Percentiles rank a stretch among this genome's conserved stretches.
phyloP scores from a whole-genome alignment of 2,329 filamentous ascomycete genomes.

The Aspergillus hiratsukae region DNA sequence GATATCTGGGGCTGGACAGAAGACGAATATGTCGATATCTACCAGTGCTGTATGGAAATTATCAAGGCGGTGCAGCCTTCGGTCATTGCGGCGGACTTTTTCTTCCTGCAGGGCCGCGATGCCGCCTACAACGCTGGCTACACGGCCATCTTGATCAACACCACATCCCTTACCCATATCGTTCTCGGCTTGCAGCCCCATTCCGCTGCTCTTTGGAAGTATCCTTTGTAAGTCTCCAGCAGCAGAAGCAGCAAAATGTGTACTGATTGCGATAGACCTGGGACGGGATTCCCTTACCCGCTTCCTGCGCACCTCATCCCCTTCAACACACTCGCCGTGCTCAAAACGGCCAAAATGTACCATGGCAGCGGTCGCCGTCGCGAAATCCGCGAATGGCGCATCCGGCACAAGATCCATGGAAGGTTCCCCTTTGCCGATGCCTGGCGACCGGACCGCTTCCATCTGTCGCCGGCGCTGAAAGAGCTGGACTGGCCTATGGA shows the following conservation, averaged over 20 bases:
- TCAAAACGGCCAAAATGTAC: slow-evolving; percentile 24
- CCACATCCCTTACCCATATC: slow-evolving; percentile 44
- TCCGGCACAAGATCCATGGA: slow-evolving; percentile 21
- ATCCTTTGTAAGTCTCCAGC: slow-evolving; percentile 24
- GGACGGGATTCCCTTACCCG: slow-evolving; percentile 45
- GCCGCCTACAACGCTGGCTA: slow-evolving; percentile 36
- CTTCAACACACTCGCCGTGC: slow-evolving; percentile 40
- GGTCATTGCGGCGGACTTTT: slow-evolving; percentile 41
- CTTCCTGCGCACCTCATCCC: slow-evolving; percentile 43
- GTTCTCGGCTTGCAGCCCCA: slow-evolving; percentile 37
- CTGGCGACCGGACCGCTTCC: slow-evolving; percentile 23
- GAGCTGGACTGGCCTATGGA: slow-evolving; percentile 41
- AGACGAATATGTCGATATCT: slow-evolving; percentile 40
- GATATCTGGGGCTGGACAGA: slow-evolving; percentile 35
- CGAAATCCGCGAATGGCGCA: slow-evolving; percentile 21
- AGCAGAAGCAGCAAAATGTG: too few relatives aligned
- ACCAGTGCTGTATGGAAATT: slow-evolving; percentile 36
- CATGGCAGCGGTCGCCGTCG: slow-evolving; percentile 20
- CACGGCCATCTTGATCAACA: slow-evolving; percentile 39
- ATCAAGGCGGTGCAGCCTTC: slow-evolving; percentile 36
- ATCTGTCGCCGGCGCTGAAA: slow-evolving; percentile 26
- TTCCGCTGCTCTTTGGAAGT: slow-evolving; percentile 28
- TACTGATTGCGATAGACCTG: slow-evolving; percentile 22
- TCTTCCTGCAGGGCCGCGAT: slow-evolving; percentile 43
- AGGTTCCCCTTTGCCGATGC: slow-evolving; percentile 25